Conservation (phyloP, 345 rosid genomes). For the Clausena lansium region DNA sequence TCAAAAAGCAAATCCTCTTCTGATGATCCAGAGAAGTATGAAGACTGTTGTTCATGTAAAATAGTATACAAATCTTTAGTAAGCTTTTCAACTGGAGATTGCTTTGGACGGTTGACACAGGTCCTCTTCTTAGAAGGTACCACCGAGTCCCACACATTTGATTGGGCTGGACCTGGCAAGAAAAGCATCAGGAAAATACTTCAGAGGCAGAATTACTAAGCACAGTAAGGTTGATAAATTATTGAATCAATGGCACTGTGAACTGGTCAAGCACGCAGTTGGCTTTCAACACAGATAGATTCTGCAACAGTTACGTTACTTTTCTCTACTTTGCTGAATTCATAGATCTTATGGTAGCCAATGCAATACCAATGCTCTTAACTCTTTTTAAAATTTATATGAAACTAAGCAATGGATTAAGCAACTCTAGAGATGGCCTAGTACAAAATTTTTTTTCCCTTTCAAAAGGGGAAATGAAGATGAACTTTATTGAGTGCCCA, state of each 20-base stretch:
- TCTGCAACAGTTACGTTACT: neutral
- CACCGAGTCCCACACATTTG: conserved; percentile 79
- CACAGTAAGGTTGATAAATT: neutral
- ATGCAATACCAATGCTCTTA: neutral
- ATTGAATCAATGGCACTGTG: neutral
- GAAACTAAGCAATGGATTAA: neutral
- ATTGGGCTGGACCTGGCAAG: conserved; percentile 76
- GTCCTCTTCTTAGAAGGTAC: conserved; percentile 95
- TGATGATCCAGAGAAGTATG: conserved; percentile 81
- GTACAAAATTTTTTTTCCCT: neutral
- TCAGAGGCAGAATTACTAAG: conserved; percentile 2
- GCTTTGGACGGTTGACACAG: conserved; percentile 77
- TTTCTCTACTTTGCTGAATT: neutral
- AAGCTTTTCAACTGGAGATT: conserved; percentile 88
- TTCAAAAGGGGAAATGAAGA: neutral
- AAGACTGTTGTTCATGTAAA: conserved; percentile 90
- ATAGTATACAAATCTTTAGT: conserved; percentile 79
- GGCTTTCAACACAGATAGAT: neutral
- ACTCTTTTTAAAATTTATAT: neutral
- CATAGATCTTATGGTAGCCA: neutral
- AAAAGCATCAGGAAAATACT: conserved; percentile 6
- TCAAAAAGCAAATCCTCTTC: conserved; percentile 94
- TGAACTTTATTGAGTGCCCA: conserved; percentile 15
- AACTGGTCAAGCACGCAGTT: conserved; percentile 5
- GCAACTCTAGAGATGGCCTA: neutral